Base-by-base conservation (phyloP, 495 filamentous ascomycete species). In the Tuber umbilicatum region DNA sequence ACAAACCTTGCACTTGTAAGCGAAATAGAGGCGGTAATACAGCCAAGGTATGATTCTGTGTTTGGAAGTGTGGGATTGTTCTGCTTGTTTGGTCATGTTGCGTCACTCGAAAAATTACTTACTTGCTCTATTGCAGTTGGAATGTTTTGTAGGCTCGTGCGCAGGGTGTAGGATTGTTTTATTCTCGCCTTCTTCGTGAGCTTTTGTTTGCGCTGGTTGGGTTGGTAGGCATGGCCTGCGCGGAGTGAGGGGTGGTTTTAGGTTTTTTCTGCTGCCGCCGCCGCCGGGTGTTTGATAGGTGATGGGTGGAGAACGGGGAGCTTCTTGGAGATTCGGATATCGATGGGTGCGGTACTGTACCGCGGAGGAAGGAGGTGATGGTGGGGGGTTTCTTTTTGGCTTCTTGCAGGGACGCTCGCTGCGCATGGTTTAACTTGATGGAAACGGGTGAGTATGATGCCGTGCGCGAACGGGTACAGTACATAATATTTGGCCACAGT, bases 1-100 rank as follows among this genome's bases (percentile, higher is more conserved):
- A 0, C 5, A 64, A 64, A 16, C 55, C 27, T 64, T 64, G 55
- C 14, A 64, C 55, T 31, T 64, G 55, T 64, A 64, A 64, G 55
- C 27, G 55, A 64, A 64, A 64, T 64, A 12, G 55, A 23, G n/a
- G 9, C 6, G 47, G 23, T 27, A 55, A 55, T 27, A 55, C 47
- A 27, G 0, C 9, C 14, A 27, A 55, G 23, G 27, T 50, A n/a
- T n/a, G 6, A 55, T 55, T 55, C 47, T 23, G 7, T 27, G 23
- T 12, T 12, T 55, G 2, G 47, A 7, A 12, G 47, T 55, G 23
- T 55, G 47, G 47, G 9, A 27, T 55, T 55, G 23, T 55, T 55
- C 47, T 27, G 7, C 47, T 27, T 55, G 23, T 64, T 64, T 64
- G 55, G 55, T 64, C 55, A 64, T 64, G 55, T 64, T 64, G 55